Percentiles rank a stretch among this genome's conserved stretches.
These are phyloP conservation scores for Podospora didyma DNA, from an alignment of 495 filamentous ascomycete species.

Conservation along the genomic window DNA sequence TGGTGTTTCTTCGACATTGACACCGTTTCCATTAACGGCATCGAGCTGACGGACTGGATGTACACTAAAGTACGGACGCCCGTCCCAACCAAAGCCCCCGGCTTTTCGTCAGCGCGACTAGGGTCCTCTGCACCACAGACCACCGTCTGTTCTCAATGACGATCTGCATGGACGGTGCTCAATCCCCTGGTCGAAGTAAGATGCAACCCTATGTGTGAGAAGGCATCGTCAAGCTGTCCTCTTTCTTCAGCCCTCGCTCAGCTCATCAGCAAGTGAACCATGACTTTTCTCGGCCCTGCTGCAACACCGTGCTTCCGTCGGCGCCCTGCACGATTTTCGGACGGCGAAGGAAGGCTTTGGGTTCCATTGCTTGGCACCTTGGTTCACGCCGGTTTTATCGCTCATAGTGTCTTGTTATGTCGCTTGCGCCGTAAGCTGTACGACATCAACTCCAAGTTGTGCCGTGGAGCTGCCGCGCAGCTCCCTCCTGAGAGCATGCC, in stretches of 20 bases:
- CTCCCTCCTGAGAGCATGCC: not conserved
- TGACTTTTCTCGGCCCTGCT: too few species aligned
- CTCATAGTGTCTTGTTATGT: not conserved
- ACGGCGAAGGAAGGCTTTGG: too few species aligned
- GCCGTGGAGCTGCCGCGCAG: slow-evolving; percentile 2
- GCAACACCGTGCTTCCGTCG: too few species aligned
- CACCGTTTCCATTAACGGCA: too few species aligned
- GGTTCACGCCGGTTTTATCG: not conserved
- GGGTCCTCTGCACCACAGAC: not conserved
- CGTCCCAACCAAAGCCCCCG: too few species aligned
- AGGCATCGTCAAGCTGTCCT: too few species aligned
- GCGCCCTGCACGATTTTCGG: too few species aligned
- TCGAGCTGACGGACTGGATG: too few species aligned
- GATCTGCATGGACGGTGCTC: not conserved
- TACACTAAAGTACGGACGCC: too few species aligned
- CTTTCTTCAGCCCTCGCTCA: too few species aligned
- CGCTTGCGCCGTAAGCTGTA: slow-evolving; percentile 7
- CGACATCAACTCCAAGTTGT: not conserved
- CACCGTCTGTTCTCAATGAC: not conserved
- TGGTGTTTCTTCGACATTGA: not conserved
- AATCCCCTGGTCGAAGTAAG: not conserved
- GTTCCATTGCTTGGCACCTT: not conserved
- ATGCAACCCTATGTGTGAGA: not conserved
- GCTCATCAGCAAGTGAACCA: too few species aligned
- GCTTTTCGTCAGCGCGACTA: not conserved